Percentiles rank a stretch among this genome's conserved stretches.
These are phyloP conservation scores for Aurifilum marmelostoma DNA, from an alignment of 2,329 filamentous ascomycete species.

Conservation along the genomic window DNA sequence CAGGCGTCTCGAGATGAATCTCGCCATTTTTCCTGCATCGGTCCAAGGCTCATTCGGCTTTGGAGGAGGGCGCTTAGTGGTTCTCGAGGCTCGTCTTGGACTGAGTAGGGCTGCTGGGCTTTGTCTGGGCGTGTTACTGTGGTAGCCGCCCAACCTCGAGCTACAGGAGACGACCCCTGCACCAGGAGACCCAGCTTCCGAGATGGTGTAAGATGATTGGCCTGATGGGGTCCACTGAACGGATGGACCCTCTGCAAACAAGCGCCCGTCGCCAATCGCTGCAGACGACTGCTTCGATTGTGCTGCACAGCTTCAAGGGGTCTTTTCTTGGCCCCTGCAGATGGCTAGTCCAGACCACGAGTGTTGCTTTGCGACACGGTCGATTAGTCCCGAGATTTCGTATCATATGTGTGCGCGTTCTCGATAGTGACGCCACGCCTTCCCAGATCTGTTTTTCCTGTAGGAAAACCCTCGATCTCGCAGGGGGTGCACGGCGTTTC, in stretches of 20 bases:
- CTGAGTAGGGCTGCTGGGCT: not conserved
- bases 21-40: slow-evolving; percentile 25
- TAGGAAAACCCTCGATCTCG: not conserved
- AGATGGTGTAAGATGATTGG: slow-evolving; percentile 28
- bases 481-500: not conserved
- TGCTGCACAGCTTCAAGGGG: slow-evolving; percentile 21
- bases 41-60: slow-evolving; percentile 11
- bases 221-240: not conserved
- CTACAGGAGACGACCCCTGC: not conserved
- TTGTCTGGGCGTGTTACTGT: not conserved
- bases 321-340: slow-evolving; percentile 22
- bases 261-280: slow-evolving; percentile 26
- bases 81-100: not conserved
- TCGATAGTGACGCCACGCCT: not conserved
- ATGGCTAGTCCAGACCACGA: slow-evolving; percentile 3
- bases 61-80: slow-evolving; percentile 27
- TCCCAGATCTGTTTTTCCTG: not conserved
- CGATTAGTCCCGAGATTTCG: not conserved
- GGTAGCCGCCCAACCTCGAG: slow-evolving; percentile 8
- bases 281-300: slow-evolving; percentile 3
- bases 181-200: not conserved
- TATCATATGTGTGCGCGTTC: not conserved
- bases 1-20: slow-evolving; percentile 25
- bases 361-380: not conserved
- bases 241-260: slow-evolving; percentile 20